Evolutionary conservation across 768 basidiomycete genomes (phyloP).

Genomic region (Panaeolus papilionaceus): DNA sequence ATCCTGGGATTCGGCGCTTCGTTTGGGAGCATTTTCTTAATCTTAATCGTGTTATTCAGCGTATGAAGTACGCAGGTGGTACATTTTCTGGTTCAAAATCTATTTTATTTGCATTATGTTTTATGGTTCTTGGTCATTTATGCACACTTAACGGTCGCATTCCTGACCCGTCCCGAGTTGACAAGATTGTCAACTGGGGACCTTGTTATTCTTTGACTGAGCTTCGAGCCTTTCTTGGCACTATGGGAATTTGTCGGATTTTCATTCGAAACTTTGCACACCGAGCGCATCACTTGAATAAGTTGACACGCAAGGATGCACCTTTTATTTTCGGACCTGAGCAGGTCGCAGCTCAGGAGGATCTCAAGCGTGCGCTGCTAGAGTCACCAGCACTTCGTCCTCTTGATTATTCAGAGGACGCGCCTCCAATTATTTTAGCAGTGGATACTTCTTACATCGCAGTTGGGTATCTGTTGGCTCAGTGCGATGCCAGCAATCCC

Average conservation of each 20-base stretch:
- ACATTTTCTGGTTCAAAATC: too few relatives aligned
- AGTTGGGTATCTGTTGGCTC: slow-evolving; percentile 40
- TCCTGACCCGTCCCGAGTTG: slow-evolving; percentile 26
- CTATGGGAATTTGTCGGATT: slow-evolving; percentile 30
- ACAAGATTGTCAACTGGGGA: slow-evolving; percentile 28
- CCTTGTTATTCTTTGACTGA: slow-evolving; percentile 27
- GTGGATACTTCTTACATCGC: slow-evolving; percentile 12
- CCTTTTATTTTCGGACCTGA: slow-evolving; percentile 18
- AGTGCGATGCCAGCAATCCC: slow-evolving; percentile 27
- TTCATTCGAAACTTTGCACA: slow-evolving; percentile 34
- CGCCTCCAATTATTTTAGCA: too few relatives aligned
- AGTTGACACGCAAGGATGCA: slow-evolving; percentile 27
- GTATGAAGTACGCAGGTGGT: not conserved
- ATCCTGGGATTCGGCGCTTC: too few relatives aligned
- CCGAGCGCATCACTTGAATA: slow-evolving; percentile 22
- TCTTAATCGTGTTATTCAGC: slow-evolving; percentile 42
- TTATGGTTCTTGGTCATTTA: slow-evolving; percentile 30
- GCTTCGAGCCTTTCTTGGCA: slow-evolving; percentile 38
- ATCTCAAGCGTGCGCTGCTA: slow-evolving; percentile 32
- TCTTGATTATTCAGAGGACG: too few relatives aligned
- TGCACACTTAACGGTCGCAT: slow-evolving; percentile 34
- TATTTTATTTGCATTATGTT: too few relatives aligned
- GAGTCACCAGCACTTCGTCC: slow-evolving; percentile 32
- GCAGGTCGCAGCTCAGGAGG: slow-evolving; percentile 22
- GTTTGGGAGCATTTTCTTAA: slow-evolving; percentile 25